A percentile compares a stretch with the other conserved stretches of the same genome.
phyloP scores from a whole-genome alignment of 2,329 filamentous ascomycete genomes.

The Didymella lethalis region DNA sequence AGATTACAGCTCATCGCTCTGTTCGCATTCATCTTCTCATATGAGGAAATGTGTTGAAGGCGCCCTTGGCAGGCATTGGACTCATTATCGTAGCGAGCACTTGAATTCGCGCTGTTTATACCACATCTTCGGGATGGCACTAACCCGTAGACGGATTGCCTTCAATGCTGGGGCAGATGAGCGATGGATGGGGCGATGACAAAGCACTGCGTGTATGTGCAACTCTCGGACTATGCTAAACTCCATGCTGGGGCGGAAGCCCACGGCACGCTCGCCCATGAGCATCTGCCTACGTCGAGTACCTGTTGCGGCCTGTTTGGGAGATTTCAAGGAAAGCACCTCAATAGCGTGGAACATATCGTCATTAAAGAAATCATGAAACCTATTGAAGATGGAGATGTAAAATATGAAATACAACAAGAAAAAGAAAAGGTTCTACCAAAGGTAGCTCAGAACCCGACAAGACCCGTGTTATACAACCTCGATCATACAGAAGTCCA shows the following conservation, averaged over 20 bases:
- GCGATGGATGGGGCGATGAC: background rate
- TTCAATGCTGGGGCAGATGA: background rate
- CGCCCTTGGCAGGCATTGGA: background rate
- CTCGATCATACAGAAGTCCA: conserved; percentile 6
- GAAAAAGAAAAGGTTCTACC: background rate
- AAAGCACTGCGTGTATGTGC: background rate
- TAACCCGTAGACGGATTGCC: background rate
- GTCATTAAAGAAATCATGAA: conserved; percentile 3
- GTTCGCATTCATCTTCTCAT: too few relatives aligned
- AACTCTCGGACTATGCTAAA: background rate
- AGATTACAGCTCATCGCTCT: too few relatives aligned
- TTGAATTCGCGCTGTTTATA: background rate
- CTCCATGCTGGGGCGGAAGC: background rate
- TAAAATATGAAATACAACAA: conserved; percentile 3
- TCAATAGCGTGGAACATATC: background rate
- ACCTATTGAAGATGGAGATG: conserved; percentile 2
- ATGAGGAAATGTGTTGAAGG: too few relatives aligned
- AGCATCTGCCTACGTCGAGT: background rate
- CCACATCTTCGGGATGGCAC: background rate
- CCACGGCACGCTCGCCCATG: background rate
- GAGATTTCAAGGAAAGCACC: background rate
- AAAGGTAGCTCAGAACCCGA: background rate
- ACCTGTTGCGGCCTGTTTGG: background rate
- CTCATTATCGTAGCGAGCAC: background rate
- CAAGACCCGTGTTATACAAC: conserved; percentile 11